A percentile compares a stretch with the other conserved stretches of the same genome.
Evolutionary conservation across 805 yeast genomes (phyloP).

Genomic region (Myxozyma monticola): DNA sequence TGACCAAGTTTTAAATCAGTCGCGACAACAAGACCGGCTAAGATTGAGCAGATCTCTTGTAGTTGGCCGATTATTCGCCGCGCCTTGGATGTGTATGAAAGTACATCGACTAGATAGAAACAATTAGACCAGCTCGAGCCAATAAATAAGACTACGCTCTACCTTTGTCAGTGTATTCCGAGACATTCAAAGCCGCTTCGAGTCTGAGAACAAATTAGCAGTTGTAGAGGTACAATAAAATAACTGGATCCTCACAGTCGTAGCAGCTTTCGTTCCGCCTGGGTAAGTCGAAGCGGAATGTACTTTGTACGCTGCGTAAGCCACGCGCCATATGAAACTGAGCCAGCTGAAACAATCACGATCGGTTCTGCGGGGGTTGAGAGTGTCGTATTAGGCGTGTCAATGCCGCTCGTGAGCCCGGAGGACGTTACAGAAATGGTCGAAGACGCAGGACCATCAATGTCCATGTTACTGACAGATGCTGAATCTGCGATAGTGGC

Average conservation of each 20-base stretch:
- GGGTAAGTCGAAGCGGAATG: slow-evolving; percentile 68
- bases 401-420: slow-evolving; percentile 1
- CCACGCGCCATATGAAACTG: slow-evolving; percentile 28
- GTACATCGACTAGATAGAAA: slow-evolving; percentile 55
- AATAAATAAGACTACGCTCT: not conserved
- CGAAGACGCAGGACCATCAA: no score
- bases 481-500: slow-evolving; percentile 27
- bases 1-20: slow-evolving; percentile 72
- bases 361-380: slow-evolving; percentile 22
- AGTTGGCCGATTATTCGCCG: slow-evolving; percentile 71
- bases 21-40: slow-evolving; percentile 77
- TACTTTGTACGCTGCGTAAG: slow-evolving; percentile 42
- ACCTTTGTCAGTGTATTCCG: slow-evolving; percentile 70
- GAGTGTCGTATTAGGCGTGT: not conserved
- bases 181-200: slow-evolving; percentile 75
- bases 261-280: slow-evolving; percentile 67
- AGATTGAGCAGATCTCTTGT: slow-evolving; percentile 72
- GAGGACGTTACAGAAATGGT: no score
- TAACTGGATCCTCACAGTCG: slow-evolving; percentile 42
- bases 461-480: slow-evolving; percentile 18
- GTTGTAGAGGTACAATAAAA: not conserved
- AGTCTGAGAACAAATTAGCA: slow-evolving; percentile 4
- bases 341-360: slow-evolving; percentile 28
- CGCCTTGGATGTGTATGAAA: slow-evolving; percentile 64
- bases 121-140: not conserved